phyloP scores from a whole-genome alignment of 1,139 yeast species.

The Pichia sp. region DNA sequence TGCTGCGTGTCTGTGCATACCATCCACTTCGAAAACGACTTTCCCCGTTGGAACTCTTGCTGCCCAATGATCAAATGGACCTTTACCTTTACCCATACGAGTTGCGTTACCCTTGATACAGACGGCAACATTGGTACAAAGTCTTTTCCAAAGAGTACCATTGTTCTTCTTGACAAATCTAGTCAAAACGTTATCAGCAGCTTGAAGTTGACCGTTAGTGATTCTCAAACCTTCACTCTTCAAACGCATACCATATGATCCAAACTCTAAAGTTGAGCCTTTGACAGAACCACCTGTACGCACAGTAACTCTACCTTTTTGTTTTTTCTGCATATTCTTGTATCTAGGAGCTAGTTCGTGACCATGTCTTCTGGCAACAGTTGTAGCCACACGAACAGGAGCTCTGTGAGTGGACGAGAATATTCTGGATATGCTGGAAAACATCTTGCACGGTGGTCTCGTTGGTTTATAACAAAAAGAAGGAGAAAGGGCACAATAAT shows the following conservation, averaged over 20 bases:
- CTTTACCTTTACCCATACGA: conserved; percentile 99
- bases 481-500: no score
- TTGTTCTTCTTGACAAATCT: conserved; percentile 71
- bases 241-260: conserved; percentile 79
- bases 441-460: conserved; percentile 1
- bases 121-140: conserved; percentile 81
- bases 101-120: conserved; percentile 97
- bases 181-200: conserved; percentile 82
- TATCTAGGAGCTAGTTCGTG: conserved; percentile 88
- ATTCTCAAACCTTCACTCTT: conserved; percentile 81
- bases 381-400: conserved; percentile 1
- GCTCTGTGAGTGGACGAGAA: conserved; percentile 1
- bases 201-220: conserved; percentile 84
- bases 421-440: conserved; percentile 5
- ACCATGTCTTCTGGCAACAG: conserved; percentile 42
- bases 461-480: no score
- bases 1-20: conserved; percentile 87
- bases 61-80: conserved; percentile 97
- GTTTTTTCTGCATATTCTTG: conserved; percentile 66
- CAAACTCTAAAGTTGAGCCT: conserved; percentile 77
- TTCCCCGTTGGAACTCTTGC: conserved; percentile 94
- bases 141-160: conserved; percentile 66
- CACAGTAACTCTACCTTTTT: conserved; percentile 91
- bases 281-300: conserved; percentile 91
- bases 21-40: conserved; percentile 75